These are phyloP conservation scores for Hordeum vulgare DNA, from an alignment of 176 grass and related monocot species.

Conservation along the genomic window MorexV3_pseudomolecules_assembly NC_058519.1:638608277-638608776, in stretches of 20 bases:
- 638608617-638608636: not conserved
- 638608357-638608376: not conserved
- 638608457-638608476: not conserved
- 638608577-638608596: not conserved
- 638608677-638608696: not conserved
- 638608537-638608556: not conserved
- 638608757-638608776: not conserved
- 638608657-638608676: not conserved
- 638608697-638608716: not conserved
- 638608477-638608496: not conserved
- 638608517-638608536: not conserved
- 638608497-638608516: not conserved
- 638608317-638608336: not conserved
- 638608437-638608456: not conserved
- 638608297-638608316: not conserved
- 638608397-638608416: not conserved
- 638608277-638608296: not conserved
- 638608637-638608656: not conserved
- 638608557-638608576: not conserved
- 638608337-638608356: not conserved
- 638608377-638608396: not conserved
- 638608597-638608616: not conserved
- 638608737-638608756: not conserved
- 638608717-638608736: not conserved
- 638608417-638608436: not conserved